Evolutionary conservation across 352 stramenopile genomes (phyloP).

Genomic region (Globisporangium solare): DNA sequence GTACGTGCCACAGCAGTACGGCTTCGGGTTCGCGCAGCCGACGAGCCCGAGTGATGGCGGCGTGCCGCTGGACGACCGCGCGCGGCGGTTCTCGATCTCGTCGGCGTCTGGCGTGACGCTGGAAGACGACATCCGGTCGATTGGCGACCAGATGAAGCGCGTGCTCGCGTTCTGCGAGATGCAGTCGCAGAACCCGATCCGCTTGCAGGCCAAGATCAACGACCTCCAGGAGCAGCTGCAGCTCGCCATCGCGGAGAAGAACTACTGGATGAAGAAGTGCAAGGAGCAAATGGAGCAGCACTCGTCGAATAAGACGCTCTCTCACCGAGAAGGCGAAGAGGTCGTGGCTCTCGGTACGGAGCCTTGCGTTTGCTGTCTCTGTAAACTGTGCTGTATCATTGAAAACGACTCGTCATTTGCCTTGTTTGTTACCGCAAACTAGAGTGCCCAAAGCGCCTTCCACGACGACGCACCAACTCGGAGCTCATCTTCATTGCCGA

Average conservation of each 20-base stretch:
- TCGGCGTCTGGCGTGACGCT: conserved; percentile 44
- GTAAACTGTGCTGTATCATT: no score
- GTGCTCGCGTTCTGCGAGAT: conserved; percentile 75
- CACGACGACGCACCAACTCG: conserved; percentile 73
- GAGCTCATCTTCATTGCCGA: conserved; percentile 81
- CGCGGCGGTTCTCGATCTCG: conserved; percentile 38
- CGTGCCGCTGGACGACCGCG: conserved; percentile 5
- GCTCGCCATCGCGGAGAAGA: conserved; percentile 77
- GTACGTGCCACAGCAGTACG: conserved; percentile 9
- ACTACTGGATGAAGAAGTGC: conserved; percentile 88
- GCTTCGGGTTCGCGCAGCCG: not conserved
- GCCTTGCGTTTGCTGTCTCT: not conserved
- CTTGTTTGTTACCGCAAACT: not conserved
- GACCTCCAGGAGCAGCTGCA: conserved; percentile 77
- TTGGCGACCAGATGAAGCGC: conserved; percentile 79
- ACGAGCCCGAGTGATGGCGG: not conserved
- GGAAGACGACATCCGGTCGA: conserved; percentile 72
- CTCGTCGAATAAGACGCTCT: not conserved
- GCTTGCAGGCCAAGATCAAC: conserved; percentile 71
- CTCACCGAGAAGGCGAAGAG: conserved; percentile 17
- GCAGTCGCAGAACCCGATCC: conserved; percentile 66
- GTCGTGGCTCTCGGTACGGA: conserved; percentile 18
- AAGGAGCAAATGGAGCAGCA: conserved; percentile 43
- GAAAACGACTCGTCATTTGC: not conserved
- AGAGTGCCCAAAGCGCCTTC: conserved; percentile 49